Evolutionary conservation across 306 rosid genomes (phyloP).

Genomic region (Abrus precatorius): DNA sequence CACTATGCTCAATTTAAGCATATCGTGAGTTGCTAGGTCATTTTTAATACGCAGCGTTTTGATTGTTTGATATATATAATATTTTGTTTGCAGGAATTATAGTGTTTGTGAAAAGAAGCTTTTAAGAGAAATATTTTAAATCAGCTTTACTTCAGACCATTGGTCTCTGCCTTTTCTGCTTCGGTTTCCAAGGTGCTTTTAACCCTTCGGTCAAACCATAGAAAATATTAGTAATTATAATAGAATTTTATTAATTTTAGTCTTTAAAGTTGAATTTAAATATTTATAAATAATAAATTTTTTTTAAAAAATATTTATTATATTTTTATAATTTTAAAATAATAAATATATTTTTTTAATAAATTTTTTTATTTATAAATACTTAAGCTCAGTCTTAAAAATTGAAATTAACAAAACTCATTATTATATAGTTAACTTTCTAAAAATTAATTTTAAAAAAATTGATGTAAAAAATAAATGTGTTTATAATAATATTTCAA

Average conservation of each 20-base stretch:
- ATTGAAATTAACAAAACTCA: no score
- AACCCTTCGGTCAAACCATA: not conserved
- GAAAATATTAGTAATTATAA: not conserved
- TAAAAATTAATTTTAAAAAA: no score
- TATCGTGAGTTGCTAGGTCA: not conserved
- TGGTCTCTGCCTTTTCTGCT: constrained; percentile 2
- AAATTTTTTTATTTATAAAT: no score
- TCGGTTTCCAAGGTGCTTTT: not conserved
- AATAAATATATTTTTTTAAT: no score
- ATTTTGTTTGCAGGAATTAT: not conserved
- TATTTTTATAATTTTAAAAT: no score
- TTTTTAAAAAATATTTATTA: no score
- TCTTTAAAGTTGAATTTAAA: no score
- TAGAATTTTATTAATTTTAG: no score
- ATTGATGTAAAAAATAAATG: not conserved
- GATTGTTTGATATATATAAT: not conserved
- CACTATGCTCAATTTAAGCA: not conserved
- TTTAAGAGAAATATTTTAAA: constrained; percentile 10
- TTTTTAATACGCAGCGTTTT: not conserved
- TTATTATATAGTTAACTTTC: no score
- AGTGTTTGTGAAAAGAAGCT: constrained; percentile 7
- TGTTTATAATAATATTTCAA: not conserved
- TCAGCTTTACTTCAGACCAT: constrained; percentile 18
- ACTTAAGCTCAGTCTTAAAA: no score
- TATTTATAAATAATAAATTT: no score